phyloP scores from a whole-genome alignment of 2,329 filamentous ascomycete genomes.

The Trichoderma aggressivum region DNA sequence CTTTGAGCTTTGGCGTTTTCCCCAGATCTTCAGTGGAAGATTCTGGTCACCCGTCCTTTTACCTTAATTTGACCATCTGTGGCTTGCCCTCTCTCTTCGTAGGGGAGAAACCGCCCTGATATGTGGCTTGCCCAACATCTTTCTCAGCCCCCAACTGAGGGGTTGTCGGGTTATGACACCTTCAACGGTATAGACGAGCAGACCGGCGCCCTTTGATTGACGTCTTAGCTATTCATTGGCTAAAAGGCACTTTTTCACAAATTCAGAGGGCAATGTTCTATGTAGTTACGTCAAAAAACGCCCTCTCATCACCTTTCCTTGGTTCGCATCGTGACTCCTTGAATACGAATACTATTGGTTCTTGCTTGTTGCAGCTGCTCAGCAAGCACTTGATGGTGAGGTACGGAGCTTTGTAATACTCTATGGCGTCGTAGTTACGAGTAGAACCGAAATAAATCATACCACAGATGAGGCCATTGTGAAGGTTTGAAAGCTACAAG shows the following conservation, averaged over 20 bases:
- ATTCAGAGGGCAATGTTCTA: background rate
- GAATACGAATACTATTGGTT: background rate
- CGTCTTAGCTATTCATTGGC: background rate
- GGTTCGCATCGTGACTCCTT: background rate
- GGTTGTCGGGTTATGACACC: background rate
- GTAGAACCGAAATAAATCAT: background rate
- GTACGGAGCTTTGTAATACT: background rate
- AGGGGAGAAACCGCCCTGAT: background rate
- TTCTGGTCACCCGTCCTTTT: background rate
- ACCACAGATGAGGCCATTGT: background rate
- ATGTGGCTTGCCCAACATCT: background rate
- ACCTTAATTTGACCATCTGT: constrained; percentile 5
- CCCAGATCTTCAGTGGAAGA: constrained; percentile 5
- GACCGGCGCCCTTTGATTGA: background rate
- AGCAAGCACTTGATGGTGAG: background rate
- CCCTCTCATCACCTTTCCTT: background rate
- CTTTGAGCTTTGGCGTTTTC: background rate
- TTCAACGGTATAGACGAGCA: background rate
- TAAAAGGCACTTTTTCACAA: background rate
- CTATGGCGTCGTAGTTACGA: background rate
- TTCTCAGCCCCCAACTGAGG: background rate
- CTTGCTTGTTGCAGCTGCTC: background rate
- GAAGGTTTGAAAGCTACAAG: background rate
- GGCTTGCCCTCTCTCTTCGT: background rate
- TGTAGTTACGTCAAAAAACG: background rate